Evolutionary conservation across 495 filamentous ascomycete species (phyloP).

Genomic region (Bryoglossum gracile): DNA sequence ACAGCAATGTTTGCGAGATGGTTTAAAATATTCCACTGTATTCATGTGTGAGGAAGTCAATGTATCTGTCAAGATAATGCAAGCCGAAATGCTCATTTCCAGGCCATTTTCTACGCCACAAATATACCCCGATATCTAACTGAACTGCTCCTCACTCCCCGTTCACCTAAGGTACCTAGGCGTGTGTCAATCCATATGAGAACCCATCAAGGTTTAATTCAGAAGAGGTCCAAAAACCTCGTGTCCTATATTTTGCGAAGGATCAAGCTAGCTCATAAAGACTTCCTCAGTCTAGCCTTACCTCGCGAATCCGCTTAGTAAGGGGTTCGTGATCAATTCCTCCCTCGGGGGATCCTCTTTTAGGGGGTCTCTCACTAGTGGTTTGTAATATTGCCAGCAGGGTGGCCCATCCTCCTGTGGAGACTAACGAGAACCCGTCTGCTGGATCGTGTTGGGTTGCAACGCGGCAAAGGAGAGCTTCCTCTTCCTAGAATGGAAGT

Average conservation of each 20-base stretch:
- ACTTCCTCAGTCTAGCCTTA: constrained; percentile 63
- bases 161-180: no score
- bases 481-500: constrained; percentile 64
- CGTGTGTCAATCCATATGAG: no score
- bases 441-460: constrained; percentile 69
- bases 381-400: constrained; percentile 86
- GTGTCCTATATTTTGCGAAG: no score
- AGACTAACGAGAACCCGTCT: constrained; percentile 72
- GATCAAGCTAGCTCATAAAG: constrained; percentile 16
- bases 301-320: constrained; percentile 98
- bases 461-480: constrained; percentile 75
- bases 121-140: no score
- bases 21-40: no score
- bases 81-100: no score
- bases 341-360: constrained; percentile 56
- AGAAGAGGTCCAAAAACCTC: constrained; percentile 14
- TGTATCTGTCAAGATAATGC: no score
- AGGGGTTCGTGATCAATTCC: constrained; percentile 61
- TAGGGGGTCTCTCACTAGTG: constrained; percentile 92
- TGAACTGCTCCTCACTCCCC: no score
- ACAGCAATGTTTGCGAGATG: no score
- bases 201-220: no score
- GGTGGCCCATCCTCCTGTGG: constrained; percentile 85
- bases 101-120: no score
- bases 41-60: no score